A percentile compares a stretch with the other conserved stretches of the same genome.
Evolutionary conservation across 768 basidiomycete species (phyloP).

Genomic region (Cystofilobasidium ferigula): DNA sequence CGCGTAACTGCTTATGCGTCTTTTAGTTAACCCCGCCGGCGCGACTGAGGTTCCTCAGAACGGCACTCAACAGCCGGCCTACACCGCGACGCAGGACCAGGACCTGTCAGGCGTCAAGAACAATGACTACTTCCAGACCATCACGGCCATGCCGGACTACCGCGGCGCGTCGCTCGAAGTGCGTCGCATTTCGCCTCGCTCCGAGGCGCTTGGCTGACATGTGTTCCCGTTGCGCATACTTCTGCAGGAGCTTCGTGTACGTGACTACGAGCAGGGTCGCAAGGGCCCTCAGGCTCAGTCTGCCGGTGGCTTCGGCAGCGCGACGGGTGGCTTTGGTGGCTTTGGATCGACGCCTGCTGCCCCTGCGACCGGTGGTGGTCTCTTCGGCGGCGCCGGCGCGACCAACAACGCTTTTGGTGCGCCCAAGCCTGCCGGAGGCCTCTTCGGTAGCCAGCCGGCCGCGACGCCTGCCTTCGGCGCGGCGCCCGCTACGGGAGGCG

Average conservation of each 20-base stretch:
- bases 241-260: conserved; percentile 23
- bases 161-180: conserved; percentile 20
- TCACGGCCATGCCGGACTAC: conserved; percentile 26
- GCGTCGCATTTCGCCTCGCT: not conserved
- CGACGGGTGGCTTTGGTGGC: conserved; percentile 20
- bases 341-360: conserved; percentile 14
- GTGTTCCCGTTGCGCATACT: too few species aligned
- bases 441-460: conserved; percentile 15
- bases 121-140: conserved; percentile 24
- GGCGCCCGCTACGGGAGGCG: conserved; percentile 17
- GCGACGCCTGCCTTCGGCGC: conserved; percentile 19
- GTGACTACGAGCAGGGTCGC: conserved; percentile 25
- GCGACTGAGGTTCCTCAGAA: conserved; percentile 16
- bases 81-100: conserved; percentile 14
- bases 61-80: conserved; percentile 16
- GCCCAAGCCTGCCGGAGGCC: conserved; percentile 19
- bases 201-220: too few species aligned
- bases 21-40: conserved; percentile 5
- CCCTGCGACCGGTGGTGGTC: conserved; percentile 13
- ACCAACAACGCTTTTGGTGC: conserved; percentile 15
- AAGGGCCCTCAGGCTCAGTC: conserved; percentile 23
- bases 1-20: not conserved
- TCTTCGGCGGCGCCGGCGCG: conserved; percentile 12
- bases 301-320: conserved; percentile 12
- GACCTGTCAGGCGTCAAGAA: conserved; percentile 15